Evolutionary conservation across 2,329 filamentous ascomycete species (phyloP), one percentile per base, ranked within the genome.

Genomic region (Colletotrichum australisinense): DNA sequence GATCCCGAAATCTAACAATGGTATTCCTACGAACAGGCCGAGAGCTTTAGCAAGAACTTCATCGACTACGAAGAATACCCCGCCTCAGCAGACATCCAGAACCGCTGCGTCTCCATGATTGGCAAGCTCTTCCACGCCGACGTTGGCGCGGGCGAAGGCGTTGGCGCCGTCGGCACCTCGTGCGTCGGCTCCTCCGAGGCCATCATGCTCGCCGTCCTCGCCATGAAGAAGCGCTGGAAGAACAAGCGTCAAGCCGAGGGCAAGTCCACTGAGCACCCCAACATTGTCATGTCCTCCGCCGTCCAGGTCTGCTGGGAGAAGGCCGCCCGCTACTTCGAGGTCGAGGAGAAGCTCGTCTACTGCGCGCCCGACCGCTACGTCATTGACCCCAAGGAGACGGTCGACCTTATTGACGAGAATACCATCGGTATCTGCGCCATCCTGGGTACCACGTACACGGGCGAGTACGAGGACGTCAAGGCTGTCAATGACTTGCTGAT

Each of bases 251-350:
- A 93, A 81, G 95, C 93, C 5, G 94, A 91, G 78, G 95, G 95
- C 74, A 97, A 97, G 86, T 90, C 95, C 67, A 90, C 83, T 74
- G 94, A 95, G 75, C 89, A 89, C 57, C 96, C 96, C 68, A 98
- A 98, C 84, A 93, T 98, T 74, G 86, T 98, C 87, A 98, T 98
- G 96, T 97, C 94, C 78, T 95, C 94, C 30, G 95, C 96, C 38
- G 96, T 98, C 2, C 96, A 98, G 85, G 96, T 98, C 53, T 98
- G 95, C 88, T 98, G 95, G 95, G 95, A 98, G 83, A 98, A 98
- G 87, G 93, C 93, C 0, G 91, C 93, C 5, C 89, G 95, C 64
- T 97, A 97, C 86, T 97, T 97, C 78, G 96, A 98, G 79, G 90
- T 98, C 55, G 96, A 98, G 77, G 95, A 98, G 87, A 94, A 94